These are phyloP conservation scores for Pseudotulostoma volvatum DNA, from an alignment of 495 filamentous ascomycete genomes.

Conservation along the genomic window DNA sequence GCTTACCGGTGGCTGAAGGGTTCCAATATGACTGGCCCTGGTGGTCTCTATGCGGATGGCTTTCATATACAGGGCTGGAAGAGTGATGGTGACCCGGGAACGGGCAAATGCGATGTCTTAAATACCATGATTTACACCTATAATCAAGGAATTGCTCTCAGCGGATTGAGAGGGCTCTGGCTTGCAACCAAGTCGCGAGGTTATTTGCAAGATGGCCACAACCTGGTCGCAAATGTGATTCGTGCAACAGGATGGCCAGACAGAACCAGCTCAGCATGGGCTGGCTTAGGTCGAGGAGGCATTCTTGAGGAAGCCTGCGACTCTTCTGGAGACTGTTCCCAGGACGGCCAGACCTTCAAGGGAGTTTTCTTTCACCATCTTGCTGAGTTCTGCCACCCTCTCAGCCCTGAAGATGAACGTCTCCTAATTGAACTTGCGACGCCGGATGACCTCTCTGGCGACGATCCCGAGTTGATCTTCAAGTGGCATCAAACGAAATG, in stretches of 20 bases:
- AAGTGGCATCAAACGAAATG: conserved; percentile 43
- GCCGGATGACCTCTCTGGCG: neutral
- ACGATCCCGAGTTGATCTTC: conserved; percentile 14
- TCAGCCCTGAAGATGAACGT: conserved; percentile 28
- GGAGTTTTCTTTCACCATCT: conserved; percentile 91
- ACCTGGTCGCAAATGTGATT: conserved; percentile 53
- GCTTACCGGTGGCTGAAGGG: conserved; percentile 64
- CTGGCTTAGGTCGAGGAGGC: conserved; percentile 58
- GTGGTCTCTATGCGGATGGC: conserved; percentile 76
- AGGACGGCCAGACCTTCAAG: conserved; percentile 87
- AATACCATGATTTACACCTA: conserved; percentile 90
- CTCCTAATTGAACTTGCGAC: conserved; percentile 13
- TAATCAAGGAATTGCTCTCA: conserved; percentile 90
- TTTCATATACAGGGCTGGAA: conserved; percentile 68
- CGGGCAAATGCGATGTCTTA: conserved; percentile 51
- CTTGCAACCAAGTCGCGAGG: conserved; percentile 43
- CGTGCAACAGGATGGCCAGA: conserved; percentile 57
- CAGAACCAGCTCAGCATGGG: conserved; percentile 35
- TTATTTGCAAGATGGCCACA: conserved; percentile 69
- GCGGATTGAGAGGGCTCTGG: conserved; percentile 67
- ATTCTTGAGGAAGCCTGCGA: conserved; percentile 82
- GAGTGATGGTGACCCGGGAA: conserved; percentile 27
- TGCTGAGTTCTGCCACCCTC: conserved; percentile 55
- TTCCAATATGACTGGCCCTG: conserved; percentile 64
- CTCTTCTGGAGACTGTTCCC: conserved; percentile 52